Evolutionary conservation across 768 basidiomycete genomes (phyloP).

Genomic region (Auricularia heimuer): DNA sequence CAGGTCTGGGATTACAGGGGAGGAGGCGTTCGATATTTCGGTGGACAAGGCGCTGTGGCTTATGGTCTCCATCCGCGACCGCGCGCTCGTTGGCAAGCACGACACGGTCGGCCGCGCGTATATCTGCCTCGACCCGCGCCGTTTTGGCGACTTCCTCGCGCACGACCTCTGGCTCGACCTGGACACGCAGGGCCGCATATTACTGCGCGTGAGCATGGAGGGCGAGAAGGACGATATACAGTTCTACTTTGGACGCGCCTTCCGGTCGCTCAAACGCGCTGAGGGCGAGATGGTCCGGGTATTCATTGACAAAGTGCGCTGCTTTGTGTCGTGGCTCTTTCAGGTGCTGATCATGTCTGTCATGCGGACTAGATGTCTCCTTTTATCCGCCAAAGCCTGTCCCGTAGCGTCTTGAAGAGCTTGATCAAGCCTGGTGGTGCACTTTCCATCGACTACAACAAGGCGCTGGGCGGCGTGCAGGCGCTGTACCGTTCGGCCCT

Average conservation of each 20-base stretch:
- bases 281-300: constrained; percentile 93
- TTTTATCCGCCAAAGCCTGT: constrained; percentile 80
- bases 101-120: constrained; percentile 87
- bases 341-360: not conserved
- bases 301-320: constrained; percentile 88
- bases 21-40: constrained; percentile 92
- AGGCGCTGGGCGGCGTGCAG: constrained; percentile 72
- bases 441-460: constrained; percentile 73
- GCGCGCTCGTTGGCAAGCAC: constrained; percentile 85
- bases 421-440: constrained; percentile 53
- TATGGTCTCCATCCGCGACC: constrained; percentile 89
- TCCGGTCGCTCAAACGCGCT: constrained; percentile 84
- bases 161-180: constrained; percentile 91
- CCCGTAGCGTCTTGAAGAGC: constrained; percentile 62
- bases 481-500: constrained; percentile 75
- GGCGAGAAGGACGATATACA: constrained; percentile 97
- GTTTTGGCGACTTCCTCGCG: constrained; percentile 80
- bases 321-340: too few relatives aligned
- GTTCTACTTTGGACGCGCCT: constrained; percentile 94
- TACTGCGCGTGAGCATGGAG: constrained; percentile 93
- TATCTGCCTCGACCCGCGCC: constrained; percentile 80
- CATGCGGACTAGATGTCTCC: constrained; percentile 68
- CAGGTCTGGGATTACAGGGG: constrained; percentile 47
- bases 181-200: constrained; percentile 74
- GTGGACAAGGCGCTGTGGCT: constrained; percentile 93